These are phyloP conservation scores for Lyophyllum atratum DNA, from an alignment of 768 basidiomycete genomes.

Conservation along the genomic window DNA sequence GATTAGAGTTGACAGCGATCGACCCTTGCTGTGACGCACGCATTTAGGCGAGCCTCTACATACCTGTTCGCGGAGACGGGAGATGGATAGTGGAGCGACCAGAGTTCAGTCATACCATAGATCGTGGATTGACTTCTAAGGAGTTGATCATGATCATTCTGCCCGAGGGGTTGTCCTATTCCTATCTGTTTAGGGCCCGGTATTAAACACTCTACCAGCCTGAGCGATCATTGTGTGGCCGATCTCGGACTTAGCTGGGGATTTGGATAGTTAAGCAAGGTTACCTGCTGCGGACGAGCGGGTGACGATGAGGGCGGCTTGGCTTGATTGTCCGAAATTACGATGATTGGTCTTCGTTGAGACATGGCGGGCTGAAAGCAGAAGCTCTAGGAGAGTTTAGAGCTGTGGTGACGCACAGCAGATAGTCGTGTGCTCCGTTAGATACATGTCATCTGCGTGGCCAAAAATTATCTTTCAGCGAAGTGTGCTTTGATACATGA, in stretches of 20 bases:
- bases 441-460: no score
- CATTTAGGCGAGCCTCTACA: slow-evolving; percentile 88
- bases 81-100: slow-evolving; percentile 93
- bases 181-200: slow-evolving; percentile 57
- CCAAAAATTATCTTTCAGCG: no score
- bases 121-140: slow-evolving; percentile 80
- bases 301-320: slow-evolving; percentile 62
- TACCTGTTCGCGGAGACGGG: slow-evolving; percentile 92
- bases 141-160: slow-evolving; percentile 94
- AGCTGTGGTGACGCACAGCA: no score
- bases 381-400: neutral
- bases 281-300: slow-evolving; percentile 49
- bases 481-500: no score
- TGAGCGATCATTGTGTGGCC: neutral
- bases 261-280: slow-evolving; percentile 69
- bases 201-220: neutral
- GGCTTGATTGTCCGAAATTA: slow-evolving; percentile 95
- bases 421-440: no score
- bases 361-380: slow-evolving; percentile 13
- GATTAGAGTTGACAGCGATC: neutral
- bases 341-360: slow-evolving; percentile 79
- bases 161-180: slow-evolving; percentile 88
- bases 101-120: no score
- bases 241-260: slow-evolving; percentile 70
- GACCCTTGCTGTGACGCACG: neutral